Evolutionary conservation across 352 stramenopile species (phyloP).

Genomic region (Globisporangium barbulae): DNA sequence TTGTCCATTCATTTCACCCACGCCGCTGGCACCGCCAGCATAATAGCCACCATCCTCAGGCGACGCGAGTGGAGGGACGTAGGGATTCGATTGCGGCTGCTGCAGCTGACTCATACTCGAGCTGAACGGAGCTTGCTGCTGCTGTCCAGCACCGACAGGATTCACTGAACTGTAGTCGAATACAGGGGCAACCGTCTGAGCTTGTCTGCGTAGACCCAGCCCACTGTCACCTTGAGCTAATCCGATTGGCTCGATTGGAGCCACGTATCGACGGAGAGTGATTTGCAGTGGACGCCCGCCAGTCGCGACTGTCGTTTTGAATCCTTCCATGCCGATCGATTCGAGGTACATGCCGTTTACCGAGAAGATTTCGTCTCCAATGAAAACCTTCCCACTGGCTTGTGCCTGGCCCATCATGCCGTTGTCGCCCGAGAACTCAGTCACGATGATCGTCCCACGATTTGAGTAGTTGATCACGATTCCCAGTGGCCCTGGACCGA

Average conservation of each 20-base stretch:
- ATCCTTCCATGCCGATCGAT: constrained; percentile 77
- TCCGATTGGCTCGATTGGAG: constrained; percentile 7
- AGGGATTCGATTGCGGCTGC: constrained; percentile 20
- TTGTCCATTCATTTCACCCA: constrained; percentile 5
- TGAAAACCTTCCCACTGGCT: constrained; percentile 58
- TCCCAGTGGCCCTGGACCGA: constrained; percentile 61
- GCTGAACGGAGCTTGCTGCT: constrained; percentile 10
- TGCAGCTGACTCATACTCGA: constrained; percentile 5
- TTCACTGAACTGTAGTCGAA: constrained; percentile 15
- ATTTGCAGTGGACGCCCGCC: constrained; percentile 64
- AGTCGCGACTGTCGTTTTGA: constrained; percentile 62
- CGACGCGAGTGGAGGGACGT: constrained; percentile 14
- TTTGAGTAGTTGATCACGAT: constrained; percentile 85
- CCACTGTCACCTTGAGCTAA: constrained; percentile 6
- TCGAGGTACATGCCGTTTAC: constrained; percentile 67
- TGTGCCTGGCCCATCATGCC: constrained; percentile 73
- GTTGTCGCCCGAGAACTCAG: constrained; percentile 72
- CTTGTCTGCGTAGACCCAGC: constrained; percentile 13
- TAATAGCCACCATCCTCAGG: constrained; percentile 9
- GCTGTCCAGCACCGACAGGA: not conserved
- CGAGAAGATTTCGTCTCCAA: constrained; percentile 78
- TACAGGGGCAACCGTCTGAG: constrained; percentile 5
- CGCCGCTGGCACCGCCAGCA: not conserved
- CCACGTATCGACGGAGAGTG: constrained; percentile 52
- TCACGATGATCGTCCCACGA: constrained; percentile 69